Evolutionary conservation across 2,329 filamentous ascomycete genomes (phyloP).

Genomic region (Colletotrichum tofieldiae): DNA sequence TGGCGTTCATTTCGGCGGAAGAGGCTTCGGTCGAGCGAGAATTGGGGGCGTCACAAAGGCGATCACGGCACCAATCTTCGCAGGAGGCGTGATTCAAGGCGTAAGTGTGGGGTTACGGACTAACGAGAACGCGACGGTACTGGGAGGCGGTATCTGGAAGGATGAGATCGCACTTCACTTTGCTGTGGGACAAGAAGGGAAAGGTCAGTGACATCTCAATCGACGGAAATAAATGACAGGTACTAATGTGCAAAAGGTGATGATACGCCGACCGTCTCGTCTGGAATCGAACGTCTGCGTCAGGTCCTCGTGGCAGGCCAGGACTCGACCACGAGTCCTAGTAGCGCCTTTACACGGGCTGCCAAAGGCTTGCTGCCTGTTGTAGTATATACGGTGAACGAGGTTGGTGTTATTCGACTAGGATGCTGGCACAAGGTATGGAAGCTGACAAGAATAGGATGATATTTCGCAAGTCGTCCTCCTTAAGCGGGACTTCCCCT

Average conservation of each 20-base stretch:
- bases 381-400: conserved; percentile 19
- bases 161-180: conserved; percentile 61
- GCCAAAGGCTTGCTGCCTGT: conserved; percentile 5
- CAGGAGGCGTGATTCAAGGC: conserved; percentile 52
- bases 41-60: conserved; percentile 62
- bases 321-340: neutral
- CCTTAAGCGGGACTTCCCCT: conserved; percentile 53
- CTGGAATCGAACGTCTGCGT: conserved; percentile 13
- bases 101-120: conserved; percentile 60
- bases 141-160: conserved; percentile 58
- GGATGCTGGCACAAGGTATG: neutral
- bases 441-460: conserved; percentile 47
- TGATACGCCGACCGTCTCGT: conserved; percentile 26
- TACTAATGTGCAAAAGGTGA: neutral
- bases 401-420: neutral
- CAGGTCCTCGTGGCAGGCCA: conserved; percentile 5
- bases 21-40: conserved; percentile 56
- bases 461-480: conserved; percentile 58
- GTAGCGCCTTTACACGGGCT: neutral
- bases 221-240: neutral
- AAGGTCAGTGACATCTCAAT: conserved; percentile 30
- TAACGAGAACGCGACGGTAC: conserved; percentile 53
- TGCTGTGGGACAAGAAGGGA: conserved; percentile 53
- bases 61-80: conserved; percentile 55
- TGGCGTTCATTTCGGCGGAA: conserved; percentile 57